Percentiles rank a stretch among this genome's conserved stretches.
phyloP scores from a whole-genome alignment of 495 filamentous ascomycete genomes.

The Astrothelium subdiscretum region DNA sequence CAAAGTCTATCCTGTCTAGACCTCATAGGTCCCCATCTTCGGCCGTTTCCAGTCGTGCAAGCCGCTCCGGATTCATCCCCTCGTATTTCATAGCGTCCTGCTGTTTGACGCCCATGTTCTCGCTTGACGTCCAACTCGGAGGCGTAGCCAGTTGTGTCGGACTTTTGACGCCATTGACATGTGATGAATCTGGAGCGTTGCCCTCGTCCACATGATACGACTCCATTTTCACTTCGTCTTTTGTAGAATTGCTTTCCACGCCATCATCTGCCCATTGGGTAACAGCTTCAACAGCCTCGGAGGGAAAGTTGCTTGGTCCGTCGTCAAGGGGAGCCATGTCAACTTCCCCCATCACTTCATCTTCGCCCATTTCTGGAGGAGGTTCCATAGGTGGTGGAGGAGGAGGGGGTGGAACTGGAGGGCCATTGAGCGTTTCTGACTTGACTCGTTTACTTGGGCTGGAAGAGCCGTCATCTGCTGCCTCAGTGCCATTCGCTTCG shows the following conservation, averaged over 20 bases:
- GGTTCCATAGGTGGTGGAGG: constrained; percentile 35
- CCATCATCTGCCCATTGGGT: constrained; percentile 2
- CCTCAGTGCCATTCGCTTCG: constrained; percentile 13
- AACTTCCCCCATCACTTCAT: constrained; percentile 14
- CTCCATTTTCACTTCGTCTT: neutral
- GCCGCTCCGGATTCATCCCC: constrained; percentile 20
- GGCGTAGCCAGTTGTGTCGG: constrained; percentile 27
- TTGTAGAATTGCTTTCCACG: neutral
- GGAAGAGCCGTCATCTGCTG: constrained; percentile 19
- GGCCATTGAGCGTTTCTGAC: constrained; percentile 23
- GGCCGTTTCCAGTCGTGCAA: constrained; percentile 15
- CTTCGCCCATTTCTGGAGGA: constrained; percentile 17
- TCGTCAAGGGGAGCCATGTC: constrained; percentile 8
- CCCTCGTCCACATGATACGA: neutral
- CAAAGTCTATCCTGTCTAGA: neutral
- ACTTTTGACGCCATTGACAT: constrained; percentile 20
- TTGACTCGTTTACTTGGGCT: constrained; percentile 18
- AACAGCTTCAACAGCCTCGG: constrained; percentile 9
- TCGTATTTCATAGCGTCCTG: constrained; percentile 9
- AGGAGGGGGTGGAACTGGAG: constrained; percentile 16
- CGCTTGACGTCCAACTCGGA: constrained; percentile 15
- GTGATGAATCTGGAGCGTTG: neutral
- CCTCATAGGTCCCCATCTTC: constrained; percentile 3
- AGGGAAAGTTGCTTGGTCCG: constrained; percentile 10
- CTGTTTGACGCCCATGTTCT: constrained; percentile 7